phyloP scores from a whole-genome alignment of 441 rosid genomes.

The Eruca vesicaria region DNA sequence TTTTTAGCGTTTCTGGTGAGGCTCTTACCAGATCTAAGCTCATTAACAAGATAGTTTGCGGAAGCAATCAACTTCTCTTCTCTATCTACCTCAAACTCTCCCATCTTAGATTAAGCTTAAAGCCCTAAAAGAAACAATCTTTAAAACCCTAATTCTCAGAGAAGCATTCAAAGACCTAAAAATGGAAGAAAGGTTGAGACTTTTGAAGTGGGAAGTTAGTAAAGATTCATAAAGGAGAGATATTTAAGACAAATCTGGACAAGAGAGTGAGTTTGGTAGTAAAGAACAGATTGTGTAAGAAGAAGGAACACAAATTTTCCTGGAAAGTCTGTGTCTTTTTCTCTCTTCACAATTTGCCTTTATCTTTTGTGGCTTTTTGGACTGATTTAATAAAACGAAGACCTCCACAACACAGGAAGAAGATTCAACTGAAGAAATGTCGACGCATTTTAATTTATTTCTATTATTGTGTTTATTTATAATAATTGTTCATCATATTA shows the following conservation, averaged over 20 bases:
- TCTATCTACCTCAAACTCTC: conserved; percentile 47
- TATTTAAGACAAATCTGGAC: background rate
- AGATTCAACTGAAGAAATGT: conserved; percentile 31
- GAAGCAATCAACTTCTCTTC: conserved; percentile 74
- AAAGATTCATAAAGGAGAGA: conserved; percentile 14
- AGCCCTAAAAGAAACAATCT: conserved; percentile 1
- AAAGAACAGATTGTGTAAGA: background rate
- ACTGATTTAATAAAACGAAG: background rate
- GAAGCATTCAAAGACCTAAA: conserved; percentile 13
- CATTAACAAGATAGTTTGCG: conserved; percentile 54
- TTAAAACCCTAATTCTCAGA: conserved; percentile 13
- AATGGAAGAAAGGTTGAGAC: conserved; percentile 11
- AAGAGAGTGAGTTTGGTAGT: conserved; percentile 7
- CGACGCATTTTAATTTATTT: background rate
- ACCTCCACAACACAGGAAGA: conserved; percentile 9
- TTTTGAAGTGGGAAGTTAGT: background rate
- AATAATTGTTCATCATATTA: background rate
- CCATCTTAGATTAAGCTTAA: conserved; percentile 35
- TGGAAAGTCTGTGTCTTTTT: background rate
- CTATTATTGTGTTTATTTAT: background rate
- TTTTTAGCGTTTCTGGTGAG: conserved; percentile 55
- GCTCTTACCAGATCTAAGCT: conserved; percentile 59
- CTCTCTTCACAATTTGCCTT: background rate
- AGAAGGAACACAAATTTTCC: conserved; percentile 4
- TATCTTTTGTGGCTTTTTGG: background rate